A percentile compares a stretch with the other conserved stretches of the same genome.
Conservation (phyloP, 2,329 filamentous ascomycete species). For the Ophiosphaerella herpotricha region DNA sequence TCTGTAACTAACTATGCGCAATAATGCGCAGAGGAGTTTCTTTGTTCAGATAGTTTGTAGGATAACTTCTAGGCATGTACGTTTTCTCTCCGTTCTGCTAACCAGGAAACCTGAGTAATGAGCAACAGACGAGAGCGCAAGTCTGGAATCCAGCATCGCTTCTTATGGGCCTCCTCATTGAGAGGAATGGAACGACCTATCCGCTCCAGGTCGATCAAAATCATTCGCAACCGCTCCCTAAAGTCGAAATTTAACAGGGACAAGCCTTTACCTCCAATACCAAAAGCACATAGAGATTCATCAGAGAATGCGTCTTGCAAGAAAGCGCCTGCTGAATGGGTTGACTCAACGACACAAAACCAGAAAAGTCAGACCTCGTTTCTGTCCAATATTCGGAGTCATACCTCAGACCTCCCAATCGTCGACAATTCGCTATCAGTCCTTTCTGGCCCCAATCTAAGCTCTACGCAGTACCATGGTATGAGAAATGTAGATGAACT, state of each 20-base stretch:
- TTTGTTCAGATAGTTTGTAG: constrained; percentile 41
- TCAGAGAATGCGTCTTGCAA: constrained; percentile 7
- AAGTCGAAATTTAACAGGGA: constrained; percentile 17
- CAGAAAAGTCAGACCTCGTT: constrained; percentile 5
- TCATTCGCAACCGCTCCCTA: constrained; percentile 26
- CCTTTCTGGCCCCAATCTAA: constrained; percentile 9
- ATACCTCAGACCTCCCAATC: constrained; percentile 32
- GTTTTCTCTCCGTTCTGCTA: constrained; percentile 14
- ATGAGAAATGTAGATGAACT: constrained; percentile 28
- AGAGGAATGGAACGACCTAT: constrained; percentile 42
- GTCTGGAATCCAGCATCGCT: constrained; percentile 27
- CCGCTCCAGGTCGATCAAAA: constrained; percentile 34
- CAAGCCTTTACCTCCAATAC: constrained; percentile 35
- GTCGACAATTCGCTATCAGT: constrained; percentile 16
- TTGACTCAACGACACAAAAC: constrained; percentile 7
- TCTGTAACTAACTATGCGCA: constrained; percentile 27
- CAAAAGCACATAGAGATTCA: constrained; percentile 4
- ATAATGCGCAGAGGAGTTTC: constrained; percentile 12
- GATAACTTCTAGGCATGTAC: constrained; percentile 16
- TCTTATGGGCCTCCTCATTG: constrained; percentile 30
- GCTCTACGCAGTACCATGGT: constrained; percentile 11
- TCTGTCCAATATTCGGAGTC: constrained; percentile 16
- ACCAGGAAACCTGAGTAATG: constrained; percentile 31
- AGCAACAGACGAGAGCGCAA: constrained; percentile 21
- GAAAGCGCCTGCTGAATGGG: constrained; percentile 37